Conservation (phyloP, 2,329 filamentous ascomycete species). For the Diplodia sapinea region DNA sequence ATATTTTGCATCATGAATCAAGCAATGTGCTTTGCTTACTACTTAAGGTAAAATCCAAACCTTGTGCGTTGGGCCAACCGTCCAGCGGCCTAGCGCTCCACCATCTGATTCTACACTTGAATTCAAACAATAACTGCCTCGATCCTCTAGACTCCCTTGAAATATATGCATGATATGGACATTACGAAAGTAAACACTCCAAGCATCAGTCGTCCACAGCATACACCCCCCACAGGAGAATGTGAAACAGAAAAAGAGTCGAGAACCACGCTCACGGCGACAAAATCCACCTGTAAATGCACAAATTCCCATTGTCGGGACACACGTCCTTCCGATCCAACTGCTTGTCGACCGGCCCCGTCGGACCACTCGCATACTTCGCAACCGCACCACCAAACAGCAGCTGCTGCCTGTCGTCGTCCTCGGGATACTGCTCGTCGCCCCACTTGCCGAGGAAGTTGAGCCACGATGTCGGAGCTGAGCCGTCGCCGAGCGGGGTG, state of each 20-base stretch:
- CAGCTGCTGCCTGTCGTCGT: conserved; percentile 56
- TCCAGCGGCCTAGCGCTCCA: too few relatives aligned
- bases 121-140: too few relatives aligned
- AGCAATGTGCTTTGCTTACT: too few relatives aligned
- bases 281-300: conserved; percentile 52
- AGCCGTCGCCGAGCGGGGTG: conserved; percentile 52
- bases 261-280: conserved; percentile 36
- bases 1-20: too few relatives aligned
- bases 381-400: conserved; percentile 46
- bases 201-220: not conserved
- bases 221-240: not conserved
- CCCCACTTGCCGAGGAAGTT: conserved; percentile 67
- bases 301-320: conserved; percentile 56
- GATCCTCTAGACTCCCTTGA: too few relatives aligned
- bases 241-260: not conserved
- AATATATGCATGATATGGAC: not conserved
- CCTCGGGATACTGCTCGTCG: conserved; percentile 63
- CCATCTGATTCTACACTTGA: too few relatives aligned
- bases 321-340: conserved; percentile 63
- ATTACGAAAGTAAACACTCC: not conserved
- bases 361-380: conserved; percentile 64
- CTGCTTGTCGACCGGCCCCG: conserved; percentile 65
- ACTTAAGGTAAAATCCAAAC: too few relatives aligned
- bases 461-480: conserved; percentile 60
- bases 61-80: too few relatives aligned